Conservation (phyloP, 371 early-diverging fungal genomes). For the Rhizomucor miehei region DNA sequence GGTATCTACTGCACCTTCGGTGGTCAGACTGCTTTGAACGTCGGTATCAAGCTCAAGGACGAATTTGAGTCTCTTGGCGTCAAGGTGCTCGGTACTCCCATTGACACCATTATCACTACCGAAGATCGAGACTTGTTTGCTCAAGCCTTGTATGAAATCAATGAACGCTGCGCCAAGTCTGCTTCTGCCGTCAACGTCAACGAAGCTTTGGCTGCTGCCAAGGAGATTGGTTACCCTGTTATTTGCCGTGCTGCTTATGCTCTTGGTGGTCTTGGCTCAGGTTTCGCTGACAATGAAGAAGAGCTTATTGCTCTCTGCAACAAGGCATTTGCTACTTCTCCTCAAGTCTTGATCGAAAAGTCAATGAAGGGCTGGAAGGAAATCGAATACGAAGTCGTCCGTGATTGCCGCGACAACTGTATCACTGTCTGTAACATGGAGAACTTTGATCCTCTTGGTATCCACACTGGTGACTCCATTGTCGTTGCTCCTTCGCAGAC, state of each 20-base stretch:
- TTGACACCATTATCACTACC: constrained; percentile 85
- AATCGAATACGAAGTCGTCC: constrained; percentile 96
- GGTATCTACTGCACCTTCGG: constrained; percentile 95
- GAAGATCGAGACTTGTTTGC: constrained; percentile 96
- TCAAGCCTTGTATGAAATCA: constrained; percentile 78
- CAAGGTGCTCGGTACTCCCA: constrained; percentile 91
- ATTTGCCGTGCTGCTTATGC: constrained; percentile 94
- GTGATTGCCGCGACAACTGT: constrained; percentile 91
- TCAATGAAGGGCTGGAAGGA: constrained; percentile 99
- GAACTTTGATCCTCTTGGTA: constrained; percentile 97
- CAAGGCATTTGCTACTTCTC: constrained; percentile 84
- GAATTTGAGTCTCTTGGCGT: constrained; percentile 86
- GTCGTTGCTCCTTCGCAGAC: constrained; percentile 96
- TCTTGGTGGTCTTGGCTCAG: constrained; percentile 93
- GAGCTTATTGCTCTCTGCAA: constrained; percentile 76
- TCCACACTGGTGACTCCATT: constrained; percentile 97
- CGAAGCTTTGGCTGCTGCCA: constrained; percentile 82
- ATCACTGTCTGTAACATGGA: constrained; percentile 99
- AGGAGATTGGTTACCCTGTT: constrained; percentile 88
- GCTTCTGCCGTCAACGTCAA: constrained; percentile 73
- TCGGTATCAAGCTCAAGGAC: constrained; percentile 85
- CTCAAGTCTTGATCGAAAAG: constrained; percentile 91
- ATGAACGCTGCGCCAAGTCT: constrained; percentile 83
- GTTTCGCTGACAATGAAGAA: constrained; percentile 84
- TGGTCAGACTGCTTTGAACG: constrained; percentile 94